Conservation (phyloP, 2,329 filamentous ascomycete species). For the Lecanicillium sp. region DNA sequence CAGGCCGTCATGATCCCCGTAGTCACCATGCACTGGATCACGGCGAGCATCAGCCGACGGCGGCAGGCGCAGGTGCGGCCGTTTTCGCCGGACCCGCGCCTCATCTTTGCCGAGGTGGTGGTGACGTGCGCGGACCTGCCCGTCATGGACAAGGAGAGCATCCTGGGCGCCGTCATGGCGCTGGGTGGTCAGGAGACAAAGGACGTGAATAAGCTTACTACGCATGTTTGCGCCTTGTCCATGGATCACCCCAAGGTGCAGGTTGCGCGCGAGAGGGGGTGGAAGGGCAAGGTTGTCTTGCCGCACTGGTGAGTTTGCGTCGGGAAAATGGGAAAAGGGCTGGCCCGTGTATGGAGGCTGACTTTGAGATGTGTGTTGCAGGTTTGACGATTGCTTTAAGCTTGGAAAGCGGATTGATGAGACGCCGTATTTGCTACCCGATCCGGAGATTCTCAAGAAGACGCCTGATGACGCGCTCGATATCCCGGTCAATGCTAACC, state of each 20-base stretch:
- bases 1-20: slow-evolving; percentile 75
- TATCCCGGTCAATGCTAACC: slow-evolving; percentile 49
- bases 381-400: slow-evolving; percentile 95
- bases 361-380: slow-evolving; percentile 26
- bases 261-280: slow-evolving; percentile 53
- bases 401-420: slow-evolving; percentile 89
- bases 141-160: slow-evolving; percentile 80
- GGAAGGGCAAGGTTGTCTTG: slow-evolving; percentile 75
- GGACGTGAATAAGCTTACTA: slow-evolving; percentile 65
- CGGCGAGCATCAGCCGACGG: slow-evolving; percentile 57
- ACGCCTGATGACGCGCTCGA: slow-evolving; percentile 47
- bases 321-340: too few species aligned
- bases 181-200: slow-evolving; percentile 78
- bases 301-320: slow-evolving; percentile 82
- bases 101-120: slow-evolving; percentile 82
- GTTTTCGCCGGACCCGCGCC: slow-evolving; percentile 81
- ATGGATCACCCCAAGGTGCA: slow-evolving; percentile 66
- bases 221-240: slow-evolving; percentile 80
- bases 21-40: slow-evolving; percentile 75
- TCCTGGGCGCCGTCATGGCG: slow-evolving; percentile 80
- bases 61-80: slow-evolving; percentile 73
- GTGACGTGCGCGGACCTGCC: slow-evolving; percentile 81
- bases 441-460: slow-evolving; percentile 71
- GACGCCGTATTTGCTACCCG: slow-evolving; percentile 72
- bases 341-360: not conserved